Evolutionary conservation across 441 rosid species (phyloP), one percentile per base, ranked within the genome.

Genomic region (Erodium texanum): DNA sequence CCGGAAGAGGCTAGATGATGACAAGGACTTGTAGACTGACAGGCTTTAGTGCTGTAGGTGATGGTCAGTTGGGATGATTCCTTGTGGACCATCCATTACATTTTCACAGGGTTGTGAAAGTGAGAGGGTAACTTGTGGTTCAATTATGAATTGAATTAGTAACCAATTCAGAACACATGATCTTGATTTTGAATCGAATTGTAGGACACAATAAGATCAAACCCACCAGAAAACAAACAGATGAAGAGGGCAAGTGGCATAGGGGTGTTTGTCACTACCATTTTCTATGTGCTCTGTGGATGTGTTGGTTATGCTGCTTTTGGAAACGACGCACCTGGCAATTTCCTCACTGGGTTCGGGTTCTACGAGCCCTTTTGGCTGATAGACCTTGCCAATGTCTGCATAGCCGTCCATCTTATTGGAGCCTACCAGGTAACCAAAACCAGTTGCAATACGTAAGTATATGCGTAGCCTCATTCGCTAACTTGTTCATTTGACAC

Each of bases 311-410:
- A 89, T 52, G 93, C 92, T 5, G 98, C 98, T 0, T 92, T 90
- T 38, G 98, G 96, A 2, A 88, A 88, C 64, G 54, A 76, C 8
- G 93, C 96, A 0, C 96, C 96, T 0, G 95, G 96, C 68, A 90
- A 92, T 77, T 88, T 90, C 76, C 86, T 92, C 41, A 89, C 96
- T 0, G 96, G 93, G 2, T 92, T 89, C 20, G 95, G 98, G 24
- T 92, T 90, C 77, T 88, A 82, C 45, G 95, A 92, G 27, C 98
- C 98, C 5, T 89, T 82, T 52, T 87, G 93, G 98, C 74, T 92
- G 12, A 75, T 92, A 1, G 98, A 92, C 77, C 34, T 92, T 0
- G 98, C 95, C 29, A 92, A 90, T 68, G 73, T 82, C 32, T 90
- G 90, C 85, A 89, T 92, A 0, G 95, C 85, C 0, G 7, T 88